Base-by-base conservation (phyloP, 805 yeast genomes). In the Metschnikowia arizonensis region DNA sequence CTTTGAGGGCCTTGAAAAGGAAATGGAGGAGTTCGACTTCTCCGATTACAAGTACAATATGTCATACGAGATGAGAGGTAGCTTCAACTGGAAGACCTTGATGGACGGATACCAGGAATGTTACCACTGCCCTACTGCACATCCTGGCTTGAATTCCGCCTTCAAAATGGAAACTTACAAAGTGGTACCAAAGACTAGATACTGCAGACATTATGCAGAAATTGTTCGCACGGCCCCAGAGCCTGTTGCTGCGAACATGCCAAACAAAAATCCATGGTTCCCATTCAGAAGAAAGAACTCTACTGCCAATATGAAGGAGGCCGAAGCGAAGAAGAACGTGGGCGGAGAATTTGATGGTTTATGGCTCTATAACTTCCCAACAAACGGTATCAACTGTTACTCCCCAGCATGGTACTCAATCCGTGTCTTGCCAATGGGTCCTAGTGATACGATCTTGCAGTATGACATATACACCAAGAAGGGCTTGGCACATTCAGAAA, bases 61-160 rank as follows among this genome's bases (percentile, higher is more conserved):
- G 83, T 75, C 81, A 12, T 79, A 79, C 53, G 83, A 79, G 58
- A 68, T 79, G 36, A 82, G 78, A 52, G 84, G 85, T 41, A 65
- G 76, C 55, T 79, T 79, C 66, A 79, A 79, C 64, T 79, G 85
- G 84, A 79, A 79, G 55, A 79, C 84, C 4, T 67, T 79, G 49
- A 78, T 79, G 82, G 84, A 79, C 54, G 83, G 85, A 7, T 79
- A 79, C 62, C 83, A 79, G 64, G 84, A 79, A 62, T 79, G 84
- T 54, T 79, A 79, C 63, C 85, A 79, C 59, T 79, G 84, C 60
- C 84, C 85, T 34, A 79, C 83, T 9, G 83, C 83, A 1, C 85
- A 79, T 53, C 83, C 83, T 4, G 83, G 83, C 15, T 64, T 79
- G 48, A 68, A 72, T 41, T 58, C 74, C 26, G 82, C 83, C 10